Percentiles rank a stretch among this genome's conserved stretches.
Conservation (phyloP, 768 basidiomycete species). For the Boletus patriciae region DNA sequence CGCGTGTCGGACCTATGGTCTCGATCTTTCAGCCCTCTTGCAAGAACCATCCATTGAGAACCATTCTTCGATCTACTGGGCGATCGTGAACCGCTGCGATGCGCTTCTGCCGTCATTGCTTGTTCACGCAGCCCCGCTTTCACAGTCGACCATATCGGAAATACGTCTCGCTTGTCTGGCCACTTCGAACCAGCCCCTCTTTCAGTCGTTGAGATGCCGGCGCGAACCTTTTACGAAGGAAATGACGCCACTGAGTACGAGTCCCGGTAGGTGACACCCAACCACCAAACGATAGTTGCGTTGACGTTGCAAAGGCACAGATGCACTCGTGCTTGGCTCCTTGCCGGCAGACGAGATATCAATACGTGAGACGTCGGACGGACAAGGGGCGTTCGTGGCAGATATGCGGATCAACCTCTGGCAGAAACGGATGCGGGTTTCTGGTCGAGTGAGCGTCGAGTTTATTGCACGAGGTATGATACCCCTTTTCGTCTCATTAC, state of each 20-base stretch:
- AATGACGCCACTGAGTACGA: constrained; percentile 13
- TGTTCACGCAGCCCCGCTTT: constrained; percentile 48
- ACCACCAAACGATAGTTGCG: too few species aligned
- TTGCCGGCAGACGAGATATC: constrained; percentile 55
- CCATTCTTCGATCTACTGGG: constrained; percentile 73
- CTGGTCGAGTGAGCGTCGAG: constrained; percentile 53
- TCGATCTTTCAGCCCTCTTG: constrained; percentile 54
- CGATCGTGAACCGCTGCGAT: constrained; percentile 53
- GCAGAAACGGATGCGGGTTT: constrained; percentile 70
- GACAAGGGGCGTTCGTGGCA: constrained; percentile 55
- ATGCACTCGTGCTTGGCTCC: constrained; percentile 44
- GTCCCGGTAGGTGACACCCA: constrained; percentile 6
- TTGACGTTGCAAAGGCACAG: constrained; percentile 37
- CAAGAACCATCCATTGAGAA: constrained; percentile 65
- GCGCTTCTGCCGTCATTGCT: constrained; percentile 52
- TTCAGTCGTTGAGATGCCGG: constrained; percentile 24
- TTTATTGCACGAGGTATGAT: constrained; percentile 59
- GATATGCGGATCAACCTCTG: constrained; percentile 49
- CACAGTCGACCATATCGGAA: constrained; percentile 50
- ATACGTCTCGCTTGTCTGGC: constrained; percentile 63
- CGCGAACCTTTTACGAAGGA: constrained; percentile 9
- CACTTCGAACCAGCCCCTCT: constrained; percentile 25
- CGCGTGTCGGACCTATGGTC: constrained; percentile 49
- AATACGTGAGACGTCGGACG: constrained; percentile 47
- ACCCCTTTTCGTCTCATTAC: background rate